phyloP scores from a whole-genome alignment of 208 protist genomes.

The Acanthamoeba lenticulata region DNA sequence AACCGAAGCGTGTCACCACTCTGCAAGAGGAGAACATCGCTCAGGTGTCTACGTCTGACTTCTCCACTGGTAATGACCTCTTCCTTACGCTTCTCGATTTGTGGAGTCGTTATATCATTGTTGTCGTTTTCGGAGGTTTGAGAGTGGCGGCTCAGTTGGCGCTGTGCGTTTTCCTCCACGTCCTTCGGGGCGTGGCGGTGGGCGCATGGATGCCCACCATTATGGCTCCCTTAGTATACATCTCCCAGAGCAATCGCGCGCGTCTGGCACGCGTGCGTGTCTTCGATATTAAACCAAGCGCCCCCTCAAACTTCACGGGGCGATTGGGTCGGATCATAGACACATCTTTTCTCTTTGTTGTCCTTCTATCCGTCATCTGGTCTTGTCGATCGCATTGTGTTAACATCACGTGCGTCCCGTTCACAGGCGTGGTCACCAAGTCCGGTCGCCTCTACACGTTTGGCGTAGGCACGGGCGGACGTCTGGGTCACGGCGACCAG shows the following conservation, averaged over 20 bases:
- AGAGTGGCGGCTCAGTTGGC: neutral
- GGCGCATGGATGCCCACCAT: neutral
- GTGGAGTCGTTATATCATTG: too few relatives aligned
- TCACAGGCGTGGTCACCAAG: neutral
- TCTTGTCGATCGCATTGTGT: neutral
- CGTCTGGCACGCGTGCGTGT: too few relatives aligned
- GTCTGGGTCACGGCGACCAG: neutral
- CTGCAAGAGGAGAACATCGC: neutral
- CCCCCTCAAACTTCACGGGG: neutral
- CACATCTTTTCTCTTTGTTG: neutral
- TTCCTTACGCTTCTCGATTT: neutral
- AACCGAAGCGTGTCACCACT: neutral
- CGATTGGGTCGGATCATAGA: constrained; percentile 5
- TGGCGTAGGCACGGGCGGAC: neutral
- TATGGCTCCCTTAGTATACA: constrained; percentile 9
- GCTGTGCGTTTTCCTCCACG: neutral
- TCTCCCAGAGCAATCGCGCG: neutral
- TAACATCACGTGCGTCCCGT: too few relatives aligned
- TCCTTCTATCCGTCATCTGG: neutral
- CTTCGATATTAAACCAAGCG: constrained; percentile 27
- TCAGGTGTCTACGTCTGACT: neutral
- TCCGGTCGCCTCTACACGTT: neutral
- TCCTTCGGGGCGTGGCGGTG: too few relatives aligned
- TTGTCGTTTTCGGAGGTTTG: neutral
- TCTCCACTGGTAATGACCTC: neutral